A percentile compares a stretch with the other conserved stretches of the same genome.
Conservation (phyloP, 768 basidiomycete species). For the Lanmaoa rubissima region DNA sequence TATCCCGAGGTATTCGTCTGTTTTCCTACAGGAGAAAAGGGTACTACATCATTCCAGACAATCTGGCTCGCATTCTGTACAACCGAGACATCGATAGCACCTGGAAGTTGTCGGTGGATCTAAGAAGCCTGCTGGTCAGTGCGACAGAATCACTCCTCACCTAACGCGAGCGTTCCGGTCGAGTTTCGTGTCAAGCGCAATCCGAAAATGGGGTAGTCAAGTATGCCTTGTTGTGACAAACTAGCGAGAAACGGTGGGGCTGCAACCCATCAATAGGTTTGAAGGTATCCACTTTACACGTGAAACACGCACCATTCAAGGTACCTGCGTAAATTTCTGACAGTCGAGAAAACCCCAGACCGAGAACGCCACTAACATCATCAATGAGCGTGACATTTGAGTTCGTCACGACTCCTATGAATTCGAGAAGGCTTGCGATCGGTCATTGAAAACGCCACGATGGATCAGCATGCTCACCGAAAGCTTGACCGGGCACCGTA, state of each 20-base stretch:
- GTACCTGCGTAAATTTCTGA: constrained; percentile 52
- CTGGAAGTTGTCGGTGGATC: constrained; percentile 35
- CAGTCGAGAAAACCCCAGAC: constrained; percentile 73
- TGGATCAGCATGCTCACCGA: constrained; percentile 48
- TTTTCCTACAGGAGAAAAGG: constrained; percentile 63
- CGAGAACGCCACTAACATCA: constrained; percentile 68
- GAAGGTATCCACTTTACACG: not conserved
- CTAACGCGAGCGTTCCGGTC: constrained; percentile 63
- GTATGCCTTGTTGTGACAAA: constrained; percentile 57
- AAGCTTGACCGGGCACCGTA: constrained; percentile 56
- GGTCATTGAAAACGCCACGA: not conserved
- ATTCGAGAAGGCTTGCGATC: not conserved
- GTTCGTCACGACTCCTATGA: constrained; percentile 54
- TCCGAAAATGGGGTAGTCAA: constrained; percentile 79
- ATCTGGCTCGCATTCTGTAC: constrained; percentile 60
- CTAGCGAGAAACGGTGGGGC: constrained; percentile 67
- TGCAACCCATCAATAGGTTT: constrained; percentile 24
- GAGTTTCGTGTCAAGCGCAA: constrained; percentile 58
- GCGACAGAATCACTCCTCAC: constrained; percentile 31
- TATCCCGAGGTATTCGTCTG: constrained; percentile 66
- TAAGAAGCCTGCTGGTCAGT: not conserved
- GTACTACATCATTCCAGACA: constrained; percentile 71
- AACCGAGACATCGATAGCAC: constrained; percentile 72
- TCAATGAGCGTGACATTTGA: constrained; percentile 64
- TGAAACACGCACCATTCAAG: constrained; percentile 46